A percentile compares a stretch with the other conserved stretches of the same genome.
These are phyloP conservation scores for Claviceps spartinae DNA, from an alignment of 2,329 filamentous ascomycete genomes.

Conservation along the genomic window DNA sequence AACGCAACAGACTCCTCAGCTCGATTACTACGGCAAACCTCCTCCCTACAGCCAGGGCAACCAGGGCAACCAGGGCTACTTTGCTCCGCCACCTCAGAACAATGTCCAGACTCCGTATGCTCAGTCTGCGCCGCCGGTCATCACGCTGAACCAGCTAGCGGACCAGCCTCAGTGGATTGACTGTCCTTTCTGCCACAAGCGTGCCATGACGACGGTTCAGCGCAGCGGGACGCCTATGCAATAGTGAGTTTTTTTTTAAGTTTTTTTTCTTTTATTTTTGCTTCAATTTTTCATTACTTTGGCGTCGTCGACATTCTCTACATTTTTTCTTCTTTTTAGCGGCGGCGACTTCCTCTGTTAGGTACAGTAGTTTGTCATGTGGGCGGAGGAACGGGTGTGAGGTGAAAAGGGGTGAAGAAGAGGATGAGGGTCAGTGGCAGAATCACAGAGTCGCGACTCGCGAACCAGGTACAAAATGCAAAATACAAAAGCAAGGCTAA, in stretches of 20 bases:
- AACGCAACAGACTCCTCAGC: too few species aligned
- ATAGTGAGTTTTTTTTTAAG: conserved; percentile 8
- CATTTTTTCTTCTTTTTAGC: too few species aligned
- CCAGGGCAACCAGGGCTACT: conserved; percentile 2
- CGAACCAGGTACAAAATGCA: neutral
- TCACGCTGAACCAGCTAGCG: conserved; percentile 13
- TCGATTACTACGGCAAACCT: neutral
- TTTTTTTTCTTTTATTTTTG: too few species aligned
- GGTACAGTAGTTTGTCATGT: too few species aligned
- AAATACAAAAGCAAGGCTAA: neutral
- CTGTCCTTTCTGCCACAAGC: conserved; percentile 17
- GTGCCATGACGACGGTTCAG: conserved; percentile 11
- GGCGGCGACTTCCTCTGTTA: too few species aligned
- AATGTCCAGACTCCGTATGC: neutral
- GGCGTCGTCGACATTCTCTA: too few species aligned
- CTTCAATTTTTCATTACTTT: too few species aligned
- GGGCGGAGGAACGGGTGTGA: too few species aligned
- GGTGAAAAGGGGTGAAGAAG: neutral
- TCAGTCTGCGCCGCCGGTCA: neutral
- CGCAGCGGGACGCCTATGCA: conserved; percentile 16
- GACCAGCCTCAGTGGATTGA: conserved; percentile 16
- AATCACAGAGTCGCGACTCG: too few species aligned
- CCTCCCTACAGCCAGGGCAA: conserved; percentile 1
- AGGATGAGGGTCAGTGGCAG: neutral
- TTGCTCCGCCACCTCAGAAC: neutral